Evolutionary conservation across 2,329 filamentous ascomycete species (phyloP).

Genomic region (Paraphaeosphaeria sporulosa): DNA sequence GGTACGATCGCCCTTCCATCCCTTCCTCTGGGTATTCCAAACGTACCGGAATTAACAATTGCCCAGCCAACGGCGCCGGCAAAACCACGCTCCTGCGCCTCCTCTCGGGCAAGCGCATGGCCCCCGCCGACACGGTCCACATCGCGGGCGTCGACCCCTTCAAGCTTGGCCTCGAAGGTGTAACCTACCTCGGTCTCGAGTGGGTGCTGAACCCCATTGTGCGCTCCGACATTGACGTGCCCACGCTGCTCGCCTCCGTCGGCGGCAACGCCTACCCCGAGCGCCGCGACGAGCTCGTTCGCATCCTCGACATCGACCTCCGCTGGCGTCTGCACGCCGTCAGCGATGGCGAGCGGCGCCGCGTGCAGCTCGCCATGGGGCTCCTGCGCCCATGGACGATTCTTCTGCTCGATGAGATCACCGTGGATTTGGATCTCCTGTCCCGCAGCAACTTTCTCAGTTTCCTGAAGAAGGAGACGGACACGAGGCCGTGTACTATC

Average conservation of each 20-base stretch:
- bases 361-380: slow-evolving; percentile 97
- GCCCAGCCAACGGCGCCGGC: slow-evolving; percentile 85
- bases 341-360: slow-evolving; percentile 86
- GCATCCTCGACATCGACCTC: slow-evolving; percentile 89
- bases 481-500: slow-evolving; percentile 82
- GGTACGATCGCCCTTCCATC: slow-evolving; percentile 54
- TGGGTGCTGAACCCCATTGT: slow-evolving; percentile 99
- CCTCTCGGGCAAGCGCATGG: slow-evolving; percentile 92
- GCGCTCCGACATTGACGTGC: slow-evolving; percentile 90
- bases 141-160: slow-evolving; percentile 91
- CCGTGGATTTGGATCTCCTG: slow-evolving; percentile 91
- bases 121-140: slow-evolving; percentile 75
- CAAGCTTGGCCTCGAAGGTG: slow-evolving; percentile 85
- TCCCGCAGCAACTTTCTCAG: slow-evolving; percentile 82
- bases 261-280: slow-evolving; percentile 84
- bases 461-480: slow-evolving; percentile 88
- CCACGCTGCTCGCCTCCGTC: slow-evolving; percentile 82
- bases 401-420: slow-evolving; percentile 92
- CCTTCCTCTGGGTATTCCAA: background rate
- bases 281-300: slow-evolving; percentile 84
- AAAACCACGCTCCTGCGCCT: slow-evolving; percentile 97
- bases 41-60: background rate
- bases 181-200: slow-evolving; percentile 96
- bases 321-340: slow-evolving; percentile 96
- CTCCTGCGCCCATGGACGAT: slow-evolving; percentile 90